These are phyloP conservation scores for Ceratocystis cacaofunesta DNA, from an alignment of 2,329 filamentous ascomycete genomes.

Conservation along the genomic window DNA sequence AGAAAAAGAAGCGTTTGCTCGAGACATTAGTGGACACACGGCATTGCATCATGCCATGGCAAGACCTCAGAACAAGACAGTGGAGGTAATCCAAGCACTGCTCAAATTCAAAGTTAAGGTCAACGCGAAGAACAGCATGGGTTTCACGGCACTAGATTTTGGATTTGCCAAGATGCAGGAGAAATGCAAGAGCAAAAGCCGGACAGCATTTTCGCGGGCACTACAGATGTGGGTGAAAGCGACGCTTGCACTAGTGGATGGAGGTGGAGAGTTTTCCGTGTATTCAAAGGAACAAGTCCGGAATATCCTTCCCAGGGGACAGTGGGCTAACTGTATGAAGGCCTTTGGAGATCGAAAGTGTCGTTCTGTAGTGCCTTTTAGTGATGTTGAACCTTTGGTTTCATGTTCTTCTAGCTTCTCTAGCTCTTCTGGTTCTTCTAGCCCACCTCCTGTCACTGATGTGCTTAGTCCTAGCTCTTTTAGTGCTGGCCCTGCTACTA, in stretches of 20 bases:
- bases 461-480: too few species aligned
- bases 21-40: slow-evolving; percentile 7
- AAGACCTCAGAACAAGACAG: neutral
- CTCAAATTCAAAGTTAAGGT: neutral
- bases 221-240: slow-evolving; percentile 1
- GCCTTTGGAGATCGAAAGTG: neutral
- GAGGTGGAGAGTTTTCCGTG: slow-evolving; percentile 7
- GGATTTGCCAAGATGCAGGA: neutral
- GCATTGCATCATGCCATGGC: slow-evolving; percentile 12
- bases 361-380: too few species aligned
- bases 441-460: too few species aligned
- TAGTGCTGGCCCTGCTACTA: too few species aligned
- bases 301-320: neutral
- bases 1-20: neutral
- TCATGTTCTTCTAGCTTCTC: too few species aligned
- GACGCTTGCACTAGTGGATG: neutral
- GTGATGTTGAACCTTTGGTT: too few species aligned
- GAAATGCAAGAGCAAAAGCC: neutral
- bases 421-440: too few species aligned
- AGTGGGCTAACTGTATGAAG: neutral
- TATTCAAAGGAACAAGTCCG: neutral
- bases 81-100: slow-evolving; percentile 1
- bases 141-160: slow-evolving; percentile 12
- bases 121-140: slow-evolving; percentile 5
- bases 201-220: neutral